phyloP scores from a whole-genome alignment of 495 filamentous ascomycete species.

The Penicillium antarcticum region DNA sequence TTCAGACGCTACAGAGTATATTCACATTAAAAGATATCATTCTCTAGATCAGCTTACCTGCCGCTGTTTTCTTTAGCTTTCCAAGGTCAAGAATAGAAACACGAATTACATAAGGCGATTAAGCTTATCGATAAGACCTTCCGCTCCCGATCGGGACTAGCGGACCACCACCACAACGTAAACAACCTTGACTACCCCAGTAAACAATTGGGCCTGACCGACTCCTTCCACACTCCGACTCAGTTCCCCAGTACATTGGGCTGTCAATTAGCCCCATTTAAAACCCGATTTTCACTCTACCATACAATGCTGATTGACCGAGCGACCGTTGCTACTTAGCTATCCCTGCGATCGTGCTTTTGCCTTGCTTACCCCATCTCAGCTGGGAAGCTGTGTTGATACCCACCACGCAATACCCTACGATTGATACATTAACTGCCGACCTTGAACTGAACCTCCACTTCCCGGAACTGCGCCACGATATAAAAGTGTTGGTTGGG shows the following conservation, averaged over 20 bases:
- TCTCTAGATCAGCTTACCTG: too few species aligned
- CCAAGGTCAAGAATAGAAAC: neutral
- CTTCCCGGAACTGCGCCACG: neutral
- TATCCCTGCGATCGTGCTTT: slow-evolving; percentile 17
- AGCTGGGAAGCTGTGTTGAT: neutral
- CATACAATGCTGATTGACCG: slow-evolving; percentile 13
- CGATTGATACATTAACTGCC: neutral
- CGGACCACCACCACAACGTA: slow-evolving; percentile 22
- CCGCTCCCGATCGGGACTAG: slow-evolving; percentile 26
- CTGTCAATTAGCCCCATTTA: too few species aligned
- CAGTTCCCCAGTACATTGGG: too few species aligned
- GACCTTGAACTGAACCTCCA: neutral
- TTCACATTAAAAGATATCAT: too few species aligned
- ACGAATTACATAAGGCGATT: slow-evolving; percentile 22
- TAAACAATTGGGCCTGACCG: slow-evolving; percentile 38
- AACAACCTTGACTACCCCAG: slow-evolving; percentile 34
- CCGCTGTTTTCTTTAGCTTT: neutral
- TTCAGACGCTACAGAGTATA: too few species aligned
- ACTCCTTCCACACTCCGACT: slow-evolving; percentile 9
- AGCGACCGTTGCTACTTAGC: slow-evolving; percentile 4
- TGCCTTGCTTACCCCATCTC: slow-evolving; percentile 13
- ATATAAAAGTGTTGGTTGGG: neutral
- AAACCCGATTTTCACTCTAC: neutral
- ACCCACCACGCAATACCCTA: neutral
- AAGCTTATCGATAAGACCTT: slow-evolving; percentile 47